Base-by-base conservation (phyloP, 371 early-diverging fungal species). In the Entomophthora muscae region DNA sequence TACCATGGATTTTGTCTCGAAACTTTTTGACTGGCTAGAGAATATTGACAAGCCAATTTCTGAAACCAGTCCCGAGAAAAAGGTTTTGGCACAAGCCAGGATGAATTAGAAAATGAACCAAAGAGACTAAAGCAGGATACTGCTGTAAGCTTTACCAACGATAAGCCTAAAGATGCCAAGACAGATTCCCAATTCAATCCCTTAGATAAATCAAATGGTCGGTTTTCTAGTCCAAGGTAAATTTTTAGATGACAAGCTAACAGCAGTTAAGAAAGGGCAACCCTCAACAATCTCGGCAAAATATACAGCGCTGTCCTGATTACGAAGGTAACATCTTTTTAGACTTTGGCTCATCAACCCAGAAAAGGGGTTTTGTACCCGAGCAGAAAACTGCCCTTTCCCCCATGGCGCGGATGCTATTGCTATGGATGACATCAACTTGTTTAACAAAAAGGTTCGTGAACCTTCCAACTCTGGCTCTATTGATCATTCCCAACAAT, bases 291-390 rank as follows among this genome's bases (percentile, higher is more conserved):
- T 27, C 56, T 24, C 22, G 28, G 17, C 42, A 42, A 42, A 42
- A 42, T 42, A 10, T 42, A 17, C 42, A 42, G 28, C 56, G 24
- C 28, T 55, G 56, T n/a, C 56, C 24, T 22, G 22, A 55, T 55
- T 55, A 24, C 26, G 22, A 22, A 55, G 56, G 56, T 55, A 22
- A 55, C n/a, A 12, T 55, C n/a, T 55, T 12, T 22, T 55, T 27
- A 24, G 28, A 12, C 22, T 55, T 55, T 55, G 3, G 17, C 28
- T 55, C 17, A 24, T 29, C 26, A 52, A 55, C 29, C 21, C 62
- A 85, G 85, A 88, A 66, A 78, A 79, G 60, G 91, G 91, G 32
- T 85, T 73, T 63, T 91, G 91, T 68, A 75, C 83, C 72, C 82
- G 88, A 32, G 91, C 89, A 3, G 85, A 90, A 53, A 69, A 77